These are phyloP conservation scores for Colletotrichum magnum DNA, from an alignment of 2,329 filamentous ascomycete genomes.

Conservation along the genomic window DNA sequence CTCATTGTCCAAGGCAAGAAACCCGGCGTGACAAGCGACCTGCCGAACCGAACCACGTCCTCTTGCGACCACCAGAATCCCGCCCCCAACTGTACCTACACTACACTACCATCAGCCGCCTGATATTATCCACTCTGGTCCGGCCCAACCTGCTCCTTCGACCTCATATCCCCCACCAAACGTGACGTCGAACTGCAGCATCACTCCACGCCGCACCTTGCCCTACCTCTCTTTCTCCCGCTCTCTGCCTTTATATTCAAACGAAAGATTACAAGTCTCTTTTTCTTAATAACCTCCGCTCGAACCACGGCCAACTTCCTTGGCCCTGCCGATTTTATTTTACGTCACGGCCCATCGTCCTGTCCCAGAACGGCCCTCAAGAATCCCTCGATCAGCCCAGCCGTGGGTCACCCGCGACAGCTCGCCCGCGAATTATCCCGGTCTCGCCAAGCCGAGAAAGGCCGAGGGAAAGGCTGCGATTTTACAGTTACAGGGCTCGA, in stretches of 20 bases:
- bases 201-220: background rate
- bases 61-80: constrained; percentile 3
- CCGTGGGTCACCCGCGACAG: constrained; percentile 6
- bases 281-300: background rate
- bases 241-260: constrained; percentile 23
- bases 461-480: constrained; percentile 25
- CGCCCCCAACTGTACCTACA: background rate
- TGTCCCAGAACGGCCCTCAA: constrained; percentile 6
- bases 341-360: background rate
- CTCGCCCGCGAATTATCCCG: constrained; percentile 13
- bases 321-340: constrained; percentile 3
- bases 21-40: constrained; percentile 2
- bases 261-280: constrained; percentile 15
- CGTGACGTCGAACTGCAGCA: constrained; percentile 1
- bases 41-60: constrained; percentile 9
- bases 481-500: constrained; percentile 14
- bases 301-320: constrained; percentile 1
- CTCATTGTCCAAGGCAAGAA: constrained; percentile 20
- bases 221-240: constrained; percentile 4
- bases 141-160: background rate
- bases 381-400: constrained; percentile 12
- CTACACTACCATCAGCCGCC: constrained; percentile 1
- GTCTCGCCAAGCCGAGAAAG: constrained; percentile 21
- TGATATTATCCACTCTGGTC: background rate
- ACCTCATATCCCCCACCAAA: background rate